Percentiles rank a stretch among this genome's conserved stretches.
These are phyloP conservation scores for Entrophospora sp. DNA, from an alignment of 192 early-diverging fungal genomes.

Conservation along the genomic window DNA sequence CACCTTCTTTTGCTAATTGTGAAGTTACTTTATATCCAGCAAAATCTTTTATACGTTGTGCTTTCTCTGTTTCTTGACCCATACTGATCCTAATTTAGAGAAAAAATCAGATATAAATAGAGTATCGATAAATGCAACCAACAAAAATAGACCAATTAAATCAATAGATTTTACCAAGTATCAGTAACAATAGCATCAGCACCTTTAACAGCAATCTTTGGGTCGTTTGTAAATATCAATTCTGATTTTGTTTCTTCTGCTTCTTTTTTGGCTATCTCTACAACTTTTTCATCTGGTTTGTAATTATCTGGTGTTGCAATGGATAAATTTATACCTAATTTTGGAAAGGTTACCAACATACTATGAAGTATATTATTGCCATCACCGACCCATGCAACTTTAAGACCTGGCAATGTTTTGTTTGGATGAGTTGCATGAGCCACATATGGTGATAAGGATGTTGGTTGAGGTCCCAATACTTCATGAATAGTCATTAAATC, in stretches of 20 bases:
- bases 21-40: constrained; percentile 82
- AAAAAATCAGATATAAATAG: not conserved
- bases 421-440: constrained; percentile 42
- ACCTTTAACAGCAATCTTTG: constrained; percentile 65
- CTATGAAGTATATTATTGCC: constrained; percentile 96
- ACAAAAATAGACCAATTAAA: not conserved
- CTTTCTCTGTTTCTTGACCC: constrained; percentile 94
- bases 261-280: constrained; percentile 56
- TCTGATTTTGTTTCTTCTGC: constrained; percentile 43
- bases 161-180: constrained; percentile 62
- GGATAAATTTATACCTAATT: constrained; percentile 70
- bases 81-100: constrained; percentile 66
- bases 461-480: constrained; percentile 35
- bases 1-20: constrained; percentile 67
- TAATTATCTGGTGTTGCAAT: constrained; percentile 86
- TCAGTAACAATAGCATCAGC: constrained; percentile 94
- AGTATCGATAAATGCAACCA: too few relatives aligned
- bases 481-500: constrained; percentile 96
- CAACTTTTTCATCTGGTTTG: constrained; percentile 58
- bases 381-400: constrained; percentile 98
- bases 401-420: constrained; percentile 54
- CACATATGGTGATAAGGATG: constrained; percentile 22
- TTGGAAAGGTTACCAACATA: constrained; percentile 80
- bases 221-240: constrained; percentile 54
- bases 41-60: constrained; percentile 71